These are phyloP conservation scores for Carex myosuroides DNA, from an alignment of 176 grass and related monocot species.

Conservation along the genomic window DNA sequence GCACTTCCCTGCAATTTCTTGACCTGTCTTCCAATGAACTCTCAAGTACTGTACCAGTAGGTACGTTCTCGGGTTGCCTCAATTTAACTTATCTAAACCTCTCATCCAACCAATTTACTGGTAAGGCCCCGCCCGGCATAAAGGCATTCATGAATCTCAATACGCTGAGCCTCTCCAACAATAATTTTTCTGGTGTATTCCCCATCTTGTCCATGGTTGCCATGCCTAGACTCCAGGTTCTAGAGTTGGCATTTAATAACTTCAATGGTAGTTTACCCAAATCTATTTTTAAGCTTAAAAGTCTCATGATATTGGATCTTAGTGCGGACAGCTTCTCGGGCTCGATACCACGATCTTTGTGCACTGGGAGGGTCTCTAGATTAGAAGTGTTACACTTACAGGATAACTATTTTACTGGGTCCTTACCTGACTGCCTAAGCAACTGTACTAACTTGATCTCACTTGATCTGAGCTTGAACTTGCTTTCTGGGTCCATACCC, in stretches of 20 bases:
- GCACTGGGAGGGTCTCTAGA: conserved; percentile 11
- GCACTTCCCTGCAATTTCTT: conserved; percentile 63
- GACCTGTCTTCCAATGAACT: conserved; percentile 70
- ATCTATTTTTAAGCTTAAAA: conserved; percentile 32
- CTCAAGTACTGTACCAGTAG: conserved; percentile 24
- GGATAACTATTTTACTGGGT: conserved; percentile 17
- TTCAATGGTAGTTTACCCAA: conserved; percentile 45
- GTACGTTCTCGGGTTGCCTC: conserved; percentile 36
- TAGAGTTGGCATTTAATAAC: conserved; percentile 67
- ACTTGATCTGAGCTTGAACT: conserved; percentile 33
- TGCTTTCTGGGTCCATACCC: conserved; percentile 11
- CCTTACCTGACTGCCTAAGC: background rate
- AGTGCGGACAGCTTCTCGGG: conserved; percentile 72
- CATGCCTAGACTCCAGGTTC: conserved; percentile 28
- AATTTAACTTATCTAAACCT: conserved; percentile 45
- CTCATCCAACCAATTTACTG: conserved; percentile 58
- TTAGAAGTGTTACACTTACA: conserved; percentile 20
- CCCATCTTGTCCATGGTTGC: conserved; percentile 27
- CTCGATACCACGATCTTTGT: conserved; percentile 44
- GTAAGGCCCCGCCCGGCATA: conserved; percentile 47
- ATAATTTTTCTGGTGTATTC: conserved; percentile 68
- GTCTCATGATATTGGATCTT: conserved; percentile 69
- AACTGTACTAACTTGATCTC: conserved; percentile 24
- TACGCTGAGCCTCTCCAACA: conserved; percentile 59
- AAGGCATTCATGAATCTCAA: conserved; percentile 27